phyloP scores from a whole-genome alignment of 2,329 filamentous ascomycete species.

The Nothomitra cinnamomea region DNA sequence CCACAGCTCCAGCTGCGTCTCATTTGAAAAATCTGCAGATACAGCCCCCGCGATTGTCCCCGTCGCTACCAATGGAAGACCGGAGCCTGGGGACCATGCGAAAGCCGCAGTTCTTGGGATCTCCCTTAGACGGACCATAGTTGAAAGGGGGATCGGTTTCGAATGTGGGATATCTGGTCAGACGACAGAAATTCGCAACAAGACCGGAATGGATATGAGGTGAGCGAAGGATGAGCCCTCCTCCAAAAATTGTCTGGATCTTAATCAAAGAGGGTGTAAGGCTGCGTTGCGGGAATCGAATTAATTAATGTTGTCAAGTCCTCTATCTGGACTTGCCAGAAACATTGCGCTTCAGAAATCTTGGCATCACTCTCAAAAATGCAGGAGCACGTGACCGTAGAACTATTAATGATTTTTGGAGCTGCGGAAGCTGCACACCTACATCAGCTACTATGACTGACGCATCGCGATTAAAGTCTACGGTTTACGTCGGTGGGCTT shows the following conservation, averaged over 20 bases:
- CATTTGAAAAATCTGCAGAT: constrained; percentile 92
- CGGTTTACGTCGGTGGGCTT: constrained; percentile 81
- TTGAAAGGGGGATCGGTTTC: constrained; percentile 13
- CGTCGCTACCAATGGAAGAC: constrained; percentile 70
- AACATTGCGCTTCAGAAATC: not conserved
- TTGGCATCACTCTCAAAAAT: no score
- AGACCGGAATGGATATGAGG: not conserved
- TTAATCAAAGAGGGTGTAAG: no score
- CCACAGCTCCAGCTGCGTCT: constrained; percentile 94
- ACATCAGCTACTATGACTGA: constrained; percentile 50
- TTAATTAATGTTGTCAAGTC: not conserved
- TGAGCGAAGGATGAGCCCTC: not conserved
- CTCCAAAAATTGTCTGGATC: no score
- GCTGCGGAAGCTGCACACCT: not conserved
- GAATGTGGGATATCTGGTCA: not conserved
- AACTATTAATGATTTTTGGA: not conserved
- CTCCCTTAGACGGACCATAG: constrained; percentile 91
- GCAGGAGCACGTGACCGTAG: not conserved
- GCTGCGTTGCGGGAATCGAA: no score
- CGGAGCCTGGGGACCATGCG: constrained; percentile 77
- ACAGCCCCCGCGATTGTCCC: constrained; percentile 91
- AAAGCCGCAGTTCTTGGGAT: constrained; percentile 94
- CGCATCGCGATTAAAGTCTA: constrained; percentile 68
- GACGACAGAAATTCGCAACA: constrained; percentile 11
- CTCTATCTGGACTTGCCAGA: not conserved